Percentiles rank a stretch among this genome's conserved stretches.
Evolutionary conservation across 2,329 filamentous ascomycete species (phyloP).

Genomic region (Dactylellina cionopaga): DNA sequence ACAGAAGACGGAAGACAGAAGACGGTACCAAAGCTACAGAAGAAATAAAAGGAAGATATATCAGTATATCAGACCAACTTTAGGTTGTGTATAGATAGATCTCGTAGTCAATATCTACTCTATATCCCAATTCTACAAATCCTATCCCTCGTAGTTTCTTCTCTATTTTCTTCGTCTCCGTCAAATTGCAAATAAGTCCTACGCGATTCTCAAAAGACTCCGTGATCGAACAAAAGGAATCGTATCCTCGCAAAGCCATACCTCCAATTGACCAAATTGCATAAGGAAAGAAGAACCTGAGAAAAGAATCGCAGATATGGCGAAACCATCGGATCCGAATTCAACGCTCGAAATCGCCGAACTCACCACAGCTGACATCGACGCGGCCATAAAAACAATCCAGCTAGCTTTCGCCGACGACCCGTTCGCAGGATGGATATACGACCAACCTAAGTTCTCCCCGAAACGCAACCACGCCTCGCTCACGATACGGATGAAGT

Average conservation of each 20-base stretch:
- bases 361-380: conserved; percentile 61
- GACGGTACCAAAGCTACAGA: background rate
- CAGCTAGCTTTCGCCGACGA: conserved; percentile 74
- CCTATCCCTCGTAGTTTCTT: conserved; percentile 23
- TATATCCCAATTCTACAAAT: conserved; percentile 24
- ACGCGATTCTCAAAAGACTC: too few relatives aligned
- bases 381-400: conserved; percentile 72
- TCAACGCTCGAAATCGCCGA: conserved; percentile 22
- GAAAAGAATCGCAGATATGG: conserved; percentile 14
- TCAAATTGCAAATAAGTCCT: too few relatives aligned
- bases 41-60: conserved; percentile 13
- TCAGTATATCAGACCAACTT: background rate
- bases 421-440: conserved; percentile 75
- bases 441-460: conserved; percentile 71
- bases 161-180: too few relatives aligned
- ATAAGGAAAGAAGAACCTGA: background rate
- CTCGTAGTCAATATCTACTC: conserved; percentile 38
- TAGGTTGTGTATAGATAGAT: conserved; percentile 49
- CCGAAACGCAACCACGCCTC: conserved; percentile 71
- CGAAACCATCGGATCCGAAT: conserved; percentile 5
- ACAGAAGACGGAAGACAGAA: background rate
- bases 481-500: conserved; percentile 72
- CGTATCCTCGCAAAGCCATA: background rate
- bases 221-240: background rate
- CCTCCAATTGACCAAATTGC: background rate